phyloP scores from a whole-genome alignment of 805 yeast genomes.

The Wickerhamiella spandovensis region DNA sequence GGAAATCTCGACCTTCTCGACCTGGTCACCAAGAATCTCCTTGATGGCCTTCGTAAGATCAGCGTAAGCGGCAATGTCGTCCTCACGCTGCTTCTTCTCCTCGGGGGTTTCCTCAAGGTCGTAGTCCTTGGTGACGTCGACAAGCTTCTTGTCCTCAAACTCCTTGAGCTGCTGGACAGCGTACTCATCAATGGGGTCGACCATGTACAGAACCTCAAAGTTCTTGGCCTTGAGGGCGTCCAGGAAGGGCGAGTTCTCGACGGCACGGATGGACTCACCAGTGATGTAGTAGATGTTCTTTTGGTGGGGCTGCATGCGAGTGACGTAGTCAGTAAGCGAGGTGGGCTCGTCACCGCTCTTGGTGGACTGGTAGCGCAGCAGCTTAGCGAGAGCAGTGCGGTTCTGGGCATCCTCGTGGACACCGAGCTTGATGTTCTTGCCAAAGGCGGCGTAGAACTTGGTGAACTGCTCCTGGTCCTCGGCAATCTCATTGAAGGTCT shows the following conservation, averaged over 20 bases:
- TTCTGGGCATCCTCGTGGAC: slow-evolving; percentile 97
- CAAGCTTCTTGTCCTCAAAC: slow-evolving; percentile 97
- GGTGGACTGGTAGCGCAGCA: slow-evolving; percentile 93
- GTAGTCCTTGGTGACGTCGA: slow-evolving; percentile 97
- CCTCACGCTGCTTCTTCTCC: slow-evolving; percentile 90
- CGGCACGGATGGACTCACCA: slow-evolving; percentile 96
- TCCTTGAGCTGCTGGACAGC: slow-evolving; percentile 99
- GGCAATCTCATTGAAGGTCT: slow-evolving; percentile 97
- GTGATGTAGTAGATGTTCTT: slow-evolving; percentile 98
- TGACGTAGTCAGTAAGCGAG: slow-evolving; percentile 91
- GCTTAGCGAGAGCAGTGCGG: slow-evolving; percentile 90
- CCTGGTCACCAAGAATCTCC: slow-evolving; percentile 96
- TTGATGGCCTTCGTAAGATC: slow-evolving; percentile 89
- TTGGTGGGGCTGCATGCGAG: slow-evolving; percentile 99
- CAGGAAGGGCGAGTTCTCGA: slow-evolving; percentile 98
- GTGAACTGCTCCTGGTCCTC: slow-evolving; percentile 98
- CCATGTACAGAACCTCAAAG: slow-evolving; percentile 94
- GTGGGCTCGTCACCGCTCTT: slow-evolving; percentile 89
- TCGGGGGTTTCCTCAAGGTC: slow-evolving; percentile 93
- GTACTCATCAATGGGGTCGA: slow-evolving; percentile 99
- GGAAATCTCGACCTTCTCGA: slow-evolving; percentile 97
- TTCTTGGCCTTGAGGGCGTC: slow-evolving; percentile 97
- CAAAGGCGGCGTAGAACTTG: slow-evolving; percentile 94
- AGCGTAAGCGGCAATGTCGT: slow-evolving; percentile 84
- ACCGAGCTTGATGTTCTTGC: slow-evolving; percentile 97